These are phyloP conservation scores for Fusarium brachygibbosum DNA, from an alignment of 2,329 filamentous ascomycete genomes.

Conservation along the genomic window DNA sequence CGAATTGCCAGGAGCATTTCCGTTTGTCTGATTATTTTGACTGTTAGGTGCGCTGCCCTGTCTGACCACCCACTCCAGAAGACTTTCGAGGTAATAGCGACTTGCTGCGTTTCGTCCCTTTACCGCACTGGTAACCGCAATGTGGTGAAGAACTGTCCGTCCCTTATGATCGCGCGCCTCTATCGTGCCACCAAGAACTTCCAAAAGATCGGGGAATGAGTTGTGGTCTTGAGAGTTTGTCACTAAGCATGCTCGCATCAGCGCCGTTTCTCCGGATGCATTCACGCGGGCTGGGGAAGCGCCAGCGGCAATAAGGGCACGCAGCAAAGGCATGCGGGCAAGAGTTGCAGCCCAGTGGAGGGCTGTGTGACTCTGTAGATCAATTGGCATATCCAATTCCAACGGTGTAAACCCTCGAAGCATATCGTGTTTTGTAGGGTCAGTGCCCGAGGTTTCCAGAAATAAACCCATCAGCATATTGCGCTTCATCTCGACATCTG, in stretches of 20 bases:
- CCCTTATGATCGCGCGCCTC: constrained; percentile 91
- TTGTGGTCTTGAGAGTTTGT: constrained; percentile 94
- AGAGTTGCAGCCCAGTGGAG: constrained; percentile 97
- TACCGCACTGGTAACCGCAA: constrained; percentile 94
- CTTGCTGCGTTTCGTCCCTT: constrained; percentile 92
- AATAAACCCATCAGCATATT: constrained; percentile 86
- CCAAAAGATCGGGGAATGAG: constrained; percentile 90
- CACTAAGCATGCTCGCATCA: constrained; percentile 92
- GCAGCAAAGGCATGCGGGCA: constrained; percentile 84
- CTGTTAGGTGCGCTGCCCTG: constrained; percentile 77
- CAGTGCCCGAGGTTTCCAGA: constrained; percentile 77
- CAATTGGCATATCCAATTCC: constrained; percentile 93
- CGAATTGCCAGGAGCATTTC: constrained; percentile 56
- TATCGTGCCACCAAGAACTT: constrained; percentile 89
- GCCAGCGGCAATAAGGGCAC: constrained; percentile 84
- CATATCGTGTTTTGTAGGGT: constrained; percentile 80
- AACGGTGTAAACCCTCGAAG: constrained; percentile 80
- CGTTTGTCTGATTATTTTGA: constrained; percentile 57
- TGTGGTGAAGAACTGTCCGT: constrained; percentile 93
- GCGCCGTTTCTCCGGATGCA: constrained; percentile 87
- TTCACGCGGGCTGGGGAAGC: constrained; percentile 92
- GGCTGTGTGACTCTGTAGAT: constrained; percentile 88
- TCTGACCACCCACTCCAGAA: constrained; percentile 93
- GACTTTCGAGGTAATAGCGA: constrained; percentile 94
- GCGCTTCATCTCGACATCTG: constrained; percentile 83